Percentiles rank a stretch among this genome's conserved stretches.
phyloP scores from a whole-genome alignment of 208 protist genomes.

The Leishmania tropica region DNA sequence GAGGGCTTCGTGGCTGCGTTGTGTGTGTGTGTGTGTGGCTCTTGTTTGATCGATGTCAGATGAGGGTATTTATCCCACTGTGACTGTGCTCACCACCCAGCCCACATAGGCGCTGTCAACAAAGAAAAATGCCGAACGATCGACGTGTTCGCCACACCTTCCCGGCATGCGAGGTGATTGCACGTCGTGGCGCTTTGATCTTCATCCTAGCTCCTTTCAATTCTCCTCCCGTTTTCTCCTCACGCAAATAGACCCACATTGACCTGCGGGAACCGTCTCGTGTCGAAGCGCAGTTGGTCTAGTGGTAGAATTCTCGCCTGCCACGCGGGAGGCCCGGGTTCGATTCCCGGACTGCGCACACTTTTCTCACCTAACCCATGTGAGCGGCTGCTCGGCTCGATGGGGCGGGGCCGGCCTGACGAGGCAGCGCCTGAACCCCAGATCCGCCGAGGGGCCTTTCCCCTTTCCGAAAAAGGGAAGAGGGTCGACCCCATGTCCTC shows the following conservation, averaged over 20 bases:
- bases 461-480: too few species aligned
- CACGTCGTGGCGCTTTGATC: not conserved
- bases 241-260: not conserved
- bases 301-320: conserved; percentile 93
- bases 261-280: not conserved
- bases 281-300: conserved; percentile 84
- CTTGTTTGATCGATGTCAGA: not conserved
- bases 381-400: too few species aligned
- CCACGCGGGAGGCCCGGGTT: conserved; percentile 93
- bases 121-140: not conserved
- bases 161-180: not conserved
- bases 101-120: not conserved
- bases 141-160: not conserved
- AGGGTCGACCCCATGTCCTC: too few species aligned
- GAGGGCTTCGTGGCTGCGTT: not conserved
- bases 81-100: not conserved
- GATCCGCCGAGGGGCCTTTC: too few species aligned
- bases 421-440: too few species aligned
- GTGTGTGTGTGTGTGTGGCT: not conserved
- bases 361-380: too few species aligned
- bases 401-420: too few species aligned
- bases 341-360: conserved; percentile 93
- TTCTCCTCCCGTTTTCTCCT: not conserved
- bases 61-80: not conserved
- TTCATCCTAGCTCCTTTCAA: not conserved